Evolutionary conservation across 768 basidiomycete genomes (phyloP), one percentile per base, ranked within the genome.

Genomic region (Xerocomus brunneocitrinus): DNA sequence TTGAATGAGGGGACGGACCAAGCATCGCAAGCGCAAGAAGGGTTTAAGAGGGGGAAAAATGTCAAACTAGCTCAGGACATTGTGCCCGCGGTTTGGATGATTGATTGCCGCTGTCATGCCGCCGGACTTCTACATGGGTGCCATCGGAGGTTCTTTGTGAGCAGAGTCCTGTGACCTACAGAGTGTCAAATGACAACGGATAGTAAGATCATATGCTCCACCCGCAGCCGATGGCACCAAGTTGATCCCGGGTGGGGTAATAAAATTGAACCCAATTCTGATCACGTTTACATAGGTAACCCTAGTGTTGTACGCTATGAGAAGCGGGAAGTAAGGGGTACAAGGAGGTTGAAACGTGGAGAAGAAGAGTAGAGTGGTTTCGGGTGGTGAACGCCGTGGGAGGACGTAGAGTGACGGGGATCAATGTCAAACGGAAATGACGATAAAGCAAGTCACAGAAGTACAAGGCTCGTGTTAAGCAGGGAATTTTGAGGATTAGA

Each of bases 241-340:
- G 41, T 16, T 30, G 45, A 46, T 52, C 55, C 57, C 47, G 54
- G 49, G 40, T 25, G 48, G 40, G 49, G 36, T 28, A 45, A 53
- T 48, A 49, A 44, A 48, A 47, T 31, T 25, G 25, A 32, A 50
- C 34, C 40, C 32, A 19, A 40, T 51, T 50, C n/a, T 7, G 53
- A 40, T 45, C 49, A 35, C 45, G 41, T 67, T 52, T 68, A 69
- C 47, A 57, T 61, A 56, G 69, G 65, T 30, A 69, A 46, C 42
- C 67, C 67, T 45, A 69, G 55, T 6, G 67, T 69, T 19, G 69
- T 61, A 51, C 70, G 68, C 69, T 66, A 60, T 35, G 22, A 28
- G 49, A 49, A 51, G 46, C 14, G 43, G 54, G 24, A 49, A 56
- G 41, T n/a, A 49, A 34, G 42, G 54, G 50, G 51, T 31, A 36